phyloP scores from a whole-genome alignment of 768 basidiomycete genomes.

The Chalciporus piperatus region DNA sequence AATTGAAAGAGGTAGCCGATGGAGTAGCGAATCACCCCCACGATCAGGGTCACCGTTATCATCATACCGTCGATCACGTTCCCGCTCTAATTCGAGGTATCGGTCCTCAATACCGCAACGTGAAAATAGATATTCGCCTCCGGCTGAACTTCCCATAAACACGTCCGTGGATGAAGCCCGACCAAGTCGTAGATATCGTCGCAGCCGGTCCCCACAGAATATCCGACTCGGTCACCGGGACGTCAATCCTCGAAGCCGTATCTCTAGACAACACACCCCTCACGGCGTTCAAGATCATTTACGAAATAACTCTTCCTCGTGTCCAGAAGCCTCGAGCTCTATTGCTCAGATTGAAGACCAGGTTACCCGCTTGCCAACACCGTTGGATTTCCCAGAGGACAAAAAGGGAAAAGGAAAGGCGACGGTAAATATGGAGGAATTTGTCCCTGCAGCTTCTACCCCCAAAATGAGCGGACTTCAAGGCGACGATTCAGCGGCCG shows the following conservation, averaged over 20 bases:
- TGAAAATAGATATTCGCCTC: constrained; percentile 7
- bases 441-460: background rate
- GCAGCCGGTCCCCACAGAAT: constrained; percentile 2
- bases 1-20: constrained; percentile 23
- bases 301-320: background rate
- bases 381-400: background rate
- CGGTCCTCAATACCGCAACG: constrained; percentile 6
- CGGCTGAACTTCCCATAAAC: background rate
- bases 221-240: background rate
- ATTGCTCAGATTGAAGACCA: background rate
- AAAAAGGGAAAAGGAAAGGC: constrained; percentile 9
- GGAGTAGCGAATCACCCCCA: constrained; percentile 28
- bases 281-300: background rate
- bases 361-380: background rate
- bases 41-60: constrained; percentile 20
- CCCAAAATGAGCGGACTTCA: background rate
- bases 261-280: background rate
- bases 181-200: constrained; percentile 1
- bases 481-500: constrained; percentile 4
- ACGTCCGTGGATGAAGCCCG: constrained; percentile 8
- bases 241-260: background rate
- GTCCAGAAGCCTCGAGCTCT: background rate
- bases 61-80: constrained; percentile 22
- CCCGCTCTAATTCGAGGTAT: constrained; percentile 28
- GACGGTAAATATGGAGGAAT: background rate